phyloP scores from a whole-genome alignment of 2,329 filamentous ascomycete genomes.

The Talaromyces sp. region DNA sequence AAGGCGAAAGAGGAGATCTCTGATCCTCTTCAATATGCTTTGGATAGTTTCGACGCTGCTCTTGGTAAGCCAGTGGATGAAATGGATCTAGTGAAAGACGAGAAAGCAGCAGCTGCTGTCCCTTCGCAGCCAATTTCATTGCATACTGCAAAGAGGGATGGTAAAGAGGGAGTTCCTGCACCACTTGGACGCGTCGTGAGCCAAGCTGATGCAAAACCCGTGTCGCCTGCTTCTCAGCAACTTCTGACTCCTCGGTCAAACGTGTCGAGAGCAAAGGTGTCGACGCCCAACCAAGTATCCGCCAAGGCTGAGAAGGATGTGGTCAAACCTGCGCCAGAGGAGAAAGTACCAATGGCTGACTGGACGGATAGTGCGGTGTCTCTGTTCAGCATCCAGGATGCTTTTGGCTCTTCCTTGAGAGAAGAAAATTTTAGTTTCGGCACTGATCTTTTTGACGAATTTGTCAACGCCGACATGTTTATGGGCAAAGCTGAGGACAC shows the following conservation, averaged over 20 bases:
- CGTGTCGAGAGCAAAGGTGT: conserved; percentile 23
- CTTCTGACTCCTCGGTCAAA: conserved; percentile 26
- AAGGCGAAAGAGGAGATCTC: conserved; percentile 45
- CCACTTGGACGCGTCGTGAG: conserved; percentile 29
- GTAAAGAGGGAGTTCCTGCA: conserved; percentile 20
- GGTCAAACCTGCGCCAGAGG: conserved; percentile 7
- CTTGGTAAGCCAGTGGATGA: conserved; percentile 40
- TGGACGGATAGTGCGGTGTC: conserved; percentile 35
- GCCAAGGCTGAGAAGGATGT: conserved; percentile 20
- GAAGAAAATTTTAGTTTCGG: conserved; percentile 23
- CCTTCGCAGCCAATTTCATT: conserved; percentile 12
- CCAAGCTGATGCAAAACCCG: conserved; percentile 26
- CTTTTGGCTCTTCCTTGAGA: conserved; percentile 29
- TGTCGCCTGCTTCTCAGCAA: conserved; percentile 29
- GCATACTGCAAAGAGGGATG: conserved; percentile 19
- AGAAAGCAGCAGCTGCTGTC: not conserved
- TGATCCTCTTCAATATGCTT: conserved; percentile 52
- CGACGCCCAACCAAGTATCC: conserved; percentile 20
- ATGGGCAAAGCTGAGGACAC: conserved; percentile 28
- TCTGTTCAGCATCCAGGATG: conserved; percentile 31
- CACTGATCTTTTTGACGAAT: conserved; percentile 32
- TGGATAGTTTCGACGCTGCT: conserved; percentile 47
- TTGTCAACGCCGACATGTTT: conserved; percentile 33
- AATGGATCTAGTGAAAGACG: conserved; percentile 22
- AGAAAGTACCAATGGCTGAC: conserved; percentile 21